Conservation (phyloP, 495 filamentous ascomycete genomes). For the Echria macrotheca region DNA sequence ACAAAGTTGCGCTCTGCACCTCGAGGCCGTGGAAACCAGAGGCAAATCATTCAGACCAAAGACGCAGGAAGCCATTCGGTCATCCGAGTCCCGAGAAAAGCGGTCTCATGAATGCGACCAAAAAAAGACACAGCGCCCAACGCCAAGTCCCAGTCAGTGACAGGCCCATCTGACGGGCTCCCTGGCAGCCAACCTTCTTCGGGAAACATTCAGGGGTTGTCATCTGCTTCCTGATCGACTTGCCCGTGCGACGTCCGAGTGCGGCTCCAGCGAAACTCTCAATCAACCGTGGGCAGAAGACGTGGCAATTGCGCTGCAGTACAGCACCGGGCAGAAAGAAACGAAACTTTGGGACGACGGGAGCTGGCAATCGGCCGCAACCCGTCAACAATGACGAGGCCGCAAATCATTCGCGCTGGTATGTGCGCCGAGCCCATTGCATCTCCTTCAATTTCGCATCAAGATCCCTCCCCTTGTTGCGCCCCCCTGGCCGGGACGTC, state of each 20-base stretch:
- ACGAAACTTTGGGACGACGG: no score
- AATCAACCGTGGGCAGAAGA: neutral
- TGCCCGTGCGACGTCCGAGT: constrained; percentile 14
- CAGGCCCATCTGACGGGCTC: constrained; percentile 8
- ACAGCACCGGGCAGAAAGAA: constrained; percentile 8
- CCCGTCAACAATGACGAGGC: constrained; percentile 63
- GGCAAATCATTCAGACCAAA: neutral
- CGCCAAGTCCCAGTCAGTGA: constrained; percentile 12
- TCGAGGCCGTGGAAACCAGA: neutral
- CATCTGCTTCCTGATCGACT: constrained; percentile 6
- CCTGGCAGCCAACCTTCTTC: neutral
- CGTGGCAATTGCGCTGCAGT: neutral
- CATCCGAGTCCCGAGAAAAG: no score
- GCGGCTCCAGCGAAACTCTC: constrained; percentile 3
- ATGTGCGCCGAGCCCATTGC: constrained; percentile 23
- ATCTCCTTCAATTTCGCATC: constrained; percentile 17
- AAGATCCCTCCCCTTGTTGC: constrained; percentile 15
- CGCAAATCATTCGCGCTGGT: constrained; percentile 76
- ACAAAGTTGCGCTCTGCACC: no score
- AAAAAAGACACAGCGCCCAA: neutral
- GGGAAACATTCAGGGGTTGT: constrained; percentile 4
- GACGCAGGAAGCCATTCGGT: no score
- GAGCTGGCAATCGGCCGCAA: no score
- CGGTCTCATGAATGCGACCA: neutral
- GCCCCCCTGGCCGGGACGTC: no score